phyloP scores from a whole-genome alignment of 306 rosid genomes.

The Cajanus cajan region DNA sequence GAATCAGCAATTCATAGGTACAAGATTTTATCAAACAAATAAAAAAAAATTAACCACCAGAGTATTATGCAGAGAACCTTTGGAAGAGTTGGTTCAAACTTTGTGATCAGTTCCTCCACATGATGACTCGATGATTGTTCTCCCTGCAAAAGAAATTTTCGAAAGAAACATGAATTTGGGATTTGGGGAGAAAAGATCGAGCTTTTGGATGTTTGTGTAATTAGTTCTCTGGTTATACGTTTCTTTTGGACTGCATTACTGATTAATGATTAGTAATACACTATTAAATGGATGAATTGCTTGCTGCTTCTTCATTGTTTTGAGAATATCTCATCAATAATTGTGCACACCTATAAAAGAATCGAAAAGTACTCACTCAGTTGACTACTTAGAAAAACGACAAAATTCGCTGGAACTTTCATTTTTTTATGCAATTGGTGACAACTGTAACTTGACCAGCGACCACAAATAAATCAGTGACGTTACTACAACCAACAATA shows the following conservation, averaged over 20 bases:
- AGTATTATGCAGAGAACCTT: constrained; percentile 66
- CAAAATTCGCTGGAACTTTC: not conserved
- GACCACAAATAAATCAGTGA: constrained; percentile 10
- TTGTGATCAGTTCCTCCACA: constrained; percentile 62
- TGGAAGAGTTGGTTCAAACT: constrained; percentile 69
- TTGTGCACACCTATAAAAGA: constrained; percentile 7
- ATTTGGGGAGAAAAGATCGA: constrained; percentile 9
- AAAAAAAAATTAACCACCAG: constrained; percentile 42
- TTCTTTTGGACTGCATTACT: constrained; percentile 12
- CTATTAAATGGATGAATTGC: constrained; percentile 3
- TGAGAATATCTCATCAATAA: constrained; percentile 13
- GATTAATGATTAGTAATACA: not conserved
- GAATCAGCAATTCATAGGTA: not conserved
- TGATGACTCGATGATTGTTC: constrained; percentile 64
- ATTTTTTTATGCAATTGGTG: not conserved
- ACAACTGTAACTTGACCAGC: not conserved
- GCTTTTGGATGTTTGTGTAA: not conserved
- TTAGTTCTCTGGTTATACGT: not conserved
- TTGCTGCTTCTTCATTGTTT: not conserved
- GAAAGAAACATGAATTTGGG: not conserved
- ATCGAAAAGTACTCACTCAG: not conserved
- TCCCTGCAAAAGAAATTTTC: constrained; percentile 48
- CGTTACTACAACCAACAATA: constrained; percentile 4
- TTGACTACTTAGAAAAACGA: constrained; percentile 18
- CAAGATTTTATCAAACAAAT: not conserved